Percentiles rank a stretch among this genome's conserved stretches.
Conservation (phyloP, 2,329 filamentous ascomycete species). For the Fusarium armeniacum region DNA sequence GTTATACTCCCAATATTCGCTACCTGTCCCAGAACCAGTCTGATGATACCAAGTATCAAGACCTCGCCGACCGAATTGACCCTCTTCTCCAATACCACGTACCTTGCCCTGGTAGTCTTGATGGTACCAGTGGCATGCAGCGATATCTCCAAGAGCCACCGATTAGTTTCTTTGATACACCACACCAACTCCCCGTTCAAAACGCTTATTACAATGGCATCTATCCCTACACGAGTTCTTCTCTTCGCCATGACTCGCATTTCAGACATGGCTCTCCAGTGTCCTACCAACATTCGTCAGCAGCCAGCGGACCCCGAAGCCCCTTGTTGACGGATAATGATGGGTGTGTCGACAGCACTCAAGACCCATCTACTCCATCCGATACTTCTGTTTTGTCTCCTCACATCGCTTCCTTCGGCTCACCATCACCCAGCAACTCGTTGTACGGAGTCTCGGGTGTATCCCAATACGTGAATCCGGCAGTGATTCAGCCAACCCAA, state of each 20-base stretch:
- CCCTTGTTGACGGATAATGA: conserved; percentile 40
- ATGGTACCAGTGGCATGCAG: conserved; percentile 28
- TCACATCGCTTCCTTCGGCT: conserved; percentile 18
- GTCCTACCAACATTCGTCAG: conserved; percentile 39
- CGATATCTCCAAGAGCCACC: conserved; percentile 36
- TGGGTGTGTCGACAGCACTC: conserved; percentile 29
- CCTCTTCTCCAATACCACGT: conserved; percentile 25
- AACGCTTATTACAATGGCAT: conserved; percentile 1
- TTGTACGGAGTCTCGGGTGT: conserved; percentile 30
- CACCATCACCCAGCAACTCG: conserved; percentile 24
- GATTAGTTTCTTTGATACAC: conserved; percentile 10
- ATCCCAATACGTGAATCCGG: conserved; percentile 38
- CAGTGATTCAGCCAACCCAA: conserved; percentile 33
- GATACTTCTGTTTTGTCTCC: conserved; percentile 32
- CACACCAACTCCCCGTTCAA: background rate
- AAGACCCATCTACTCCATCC: conserved; percentile 40
- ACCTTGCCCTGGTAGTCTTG: background rate
- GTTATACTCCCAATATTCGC: background rate
- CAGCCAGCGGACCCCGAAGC: conserved; percentile 37
- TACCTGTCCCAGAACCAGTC: conserved; percentile 1
- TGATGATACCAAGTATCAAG: conserved; percentile 8
- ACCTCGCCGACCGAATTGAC: conserved; percentile 30
- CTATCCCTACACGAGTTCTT: conserved; percentile 16
- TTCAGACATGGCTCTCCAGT: conserved; percentile 36
- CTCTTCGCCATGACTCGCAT: conserved; percentile 9